Conservation (phyloP, 2,329 filamentous ascomycete genomes). For the Beauveria brongniartii region DNA sequence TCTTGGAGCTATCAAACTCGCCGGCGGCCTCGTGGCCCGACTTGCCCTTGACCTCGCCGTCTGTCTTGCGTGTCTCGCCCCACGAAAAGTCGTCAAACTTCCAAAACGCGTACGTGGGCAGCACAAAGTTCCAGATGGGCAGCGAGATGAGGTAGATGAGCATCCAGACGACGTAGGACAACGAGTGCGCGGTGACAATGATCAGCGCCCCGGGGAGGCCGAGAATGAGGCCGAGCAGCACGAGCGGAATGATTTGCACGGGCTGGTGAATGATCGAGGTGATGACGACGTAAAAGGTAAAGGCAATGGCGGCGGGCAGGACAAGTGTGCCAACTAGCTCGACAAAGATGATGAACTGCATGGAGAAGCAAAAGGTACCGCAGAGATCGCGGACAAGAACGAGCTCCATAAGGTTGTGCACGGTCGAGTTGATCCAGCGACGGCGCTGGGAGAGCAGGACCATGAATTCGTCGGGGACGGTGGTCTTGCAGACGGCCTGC, state of each 20-base stretch:
- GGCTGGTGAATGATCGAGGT: slow-evolving; percentile 72
- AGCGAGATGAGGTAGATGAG: slow-evolving; percentile 87
- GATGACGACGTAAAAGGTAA: slow-evolving; percentile 94
- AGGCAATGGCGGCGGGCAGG: slow-evolving; percentile 89
- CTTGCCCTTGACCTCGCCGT: slow-evolving; percentile 82
- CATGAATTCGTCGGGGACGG: slow-evolving; percentile 85
- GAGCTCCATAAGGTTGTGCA: slow-evolving; percentile 97
- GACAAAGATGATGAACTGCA: slow-evolving; percentile 97
- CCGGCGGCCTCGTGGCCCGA: slow-evolving; percentile 81
- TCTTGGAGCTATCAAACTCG: slow-evolving; percentile 97
- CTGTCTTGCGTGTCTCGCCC: slow-evolving; percentile 96
- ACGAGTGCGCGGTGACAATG: slow-evolving; percentile 84
- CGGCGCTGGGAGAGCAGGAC: slow-evolving; percentile 90
- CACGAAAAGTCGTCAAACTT: slow-evolving; percentile 99
- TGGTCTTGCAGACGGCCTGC: slow-evolving; percentile 97
- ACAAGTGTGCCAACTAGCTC: slow-evolving; percentile 93
- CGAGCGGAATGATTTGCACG: slow-evolving; percentile 80
- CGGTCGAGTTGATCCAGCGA: slow-evolving; percentile 98
- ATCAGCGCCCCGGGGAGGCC: slow-evolving; percentile 90
- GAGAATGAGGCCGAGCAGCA: slow-evolving; percentile 82
- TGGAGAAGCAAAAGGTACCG: slow-evolving; percentile 98
- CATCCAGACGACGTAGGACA: slow-evolving; percentile 95
- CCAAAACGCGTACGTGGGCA: slow-evolving; percentile 94
- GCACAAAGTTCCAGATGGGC: slow-evolving; percentile 94
- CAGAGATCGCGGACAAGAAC: slow-evolving; percentile 92